Base-by-base conservation (phyloP, 352 stramenopile species). In the Phytophthora meadii region DNA sequence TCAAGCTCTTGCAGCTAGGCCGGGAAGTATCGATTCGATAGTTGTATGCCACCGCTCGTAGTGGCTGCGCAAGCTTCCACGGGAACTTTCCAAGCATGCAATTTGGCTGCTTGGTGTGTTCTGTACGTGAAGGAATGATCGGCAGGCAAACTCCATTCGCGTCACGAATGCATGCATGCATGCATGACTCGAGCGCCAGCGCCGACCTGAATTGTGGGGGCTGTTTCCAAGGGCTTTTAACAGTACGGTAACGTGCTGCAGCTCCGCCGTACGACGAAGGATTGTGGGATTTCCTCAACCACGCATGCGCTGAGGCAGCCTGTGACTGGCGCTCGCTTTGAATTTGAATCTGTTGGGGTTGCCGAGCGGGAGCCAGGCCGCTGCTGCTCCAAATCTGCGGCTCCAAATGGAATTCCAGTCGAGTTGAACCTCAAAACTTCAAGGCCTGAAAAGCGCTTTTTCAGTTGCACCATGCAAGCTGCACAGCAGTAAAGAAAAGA, bases 341-440 rank as follows among this genome's bases (percentile, higher is more conserved):
- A n/a, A n/a, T 9, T 1, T 48, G 45, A 64, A 64, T 55, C 46
- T 51, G 25, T 44, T 19, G 19, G 14, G 4, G 25, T 30, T 61
- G 19, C 42, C 37, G 14, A 14, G 5, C 5, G 15, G 14, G 22
- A 22, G n/a, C 37, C 37, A 42, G 36, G 37, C 37, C 5, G 37
- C 37, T n/a, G 36, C 36, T 19, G 11, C 15, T 41, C 22, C 4
- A 42, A 42, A 42, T 42, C 37, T 19, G 42, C 22, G 24, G 36
- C 19, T 34, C 19, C 19, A 32, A 46, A 22, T 36, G 25, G 53
- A 52, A 42, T 51, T 65, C 57, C 48, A 64, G 45, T 64, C 46
- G 45, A 65, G 37, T 65, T 65, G 57, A 65, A 65, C 57, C 51
- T 53, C 57, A 65, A 65, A 65, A 65, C 47, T 65, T 65, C 58